Percentiles rank a stretch among this genome's conserved stretches.
Conservation (phyloP, 169 alveolate genomes). For the Plasmodium inui region DNA sequence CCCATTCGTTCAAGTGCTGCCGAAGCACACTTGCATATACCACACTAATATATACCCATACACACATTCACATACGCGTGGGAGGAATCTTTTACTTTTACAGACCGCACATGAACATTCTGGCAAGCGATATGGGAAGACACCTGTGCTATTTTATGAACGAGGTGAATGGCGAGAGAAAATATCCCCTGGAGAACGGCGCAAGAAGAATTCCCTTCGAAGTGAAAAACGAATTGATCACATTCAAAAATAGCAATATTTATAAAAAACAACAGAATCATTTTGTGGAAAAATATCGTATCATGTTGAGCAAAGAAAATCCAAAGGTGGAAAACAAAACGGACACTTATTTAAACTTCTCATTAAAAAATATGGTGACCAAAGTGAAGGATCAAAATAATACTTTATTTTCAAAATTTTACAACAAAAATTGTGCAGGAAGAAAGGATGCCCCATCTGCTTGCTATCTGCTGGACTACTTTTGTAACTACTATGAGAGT, state of each 20-base stretch:
- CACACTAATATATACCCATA: neutral
- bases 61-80: neutral
- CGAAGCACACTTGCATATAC: neutral
- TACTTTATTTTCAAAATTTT: constrained; percentile 65
- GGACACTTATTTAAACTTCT: constrained; percentile 23
- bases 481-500: constrained; percentile 31
- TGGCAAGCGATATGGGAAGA: constrained; percentile 59
- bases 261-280: constrained; percentile 3
- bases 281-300: constrained; percentile 41
- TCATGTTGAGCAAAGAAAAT: neutral
- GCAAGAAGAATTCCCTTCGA: constrained; percentile 21
- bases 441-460: constrained; percentile 61
- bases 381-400: constrained; percentile 67
- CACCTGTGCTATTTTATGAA: constrained; percentile 62
- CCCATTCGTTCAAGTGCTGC: neutral
- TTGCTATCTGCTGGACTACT: constrained; percentile 33
- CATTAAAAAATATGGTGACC: constrained; percentile 61
- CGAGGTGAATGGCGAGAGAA: constrained; percentile 11
- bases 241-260: constrained; percentile 27
- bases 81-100: neutral
- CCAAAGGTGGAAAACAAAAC: neutral
- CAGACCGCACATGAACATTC: constrained; percentile 37
- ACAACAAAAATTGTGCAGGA: constrained; percentile 37
- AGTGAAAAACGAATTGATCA: constrained; percentile 44
- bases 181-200: neutral